Percentiles rank a stretch among this genome's conserved stretches.
Evolutionary conservation across 371 early-diverging fungal genomes (phyloP).

Genomic region (Neoconidiobolus thromboides): DNA sequence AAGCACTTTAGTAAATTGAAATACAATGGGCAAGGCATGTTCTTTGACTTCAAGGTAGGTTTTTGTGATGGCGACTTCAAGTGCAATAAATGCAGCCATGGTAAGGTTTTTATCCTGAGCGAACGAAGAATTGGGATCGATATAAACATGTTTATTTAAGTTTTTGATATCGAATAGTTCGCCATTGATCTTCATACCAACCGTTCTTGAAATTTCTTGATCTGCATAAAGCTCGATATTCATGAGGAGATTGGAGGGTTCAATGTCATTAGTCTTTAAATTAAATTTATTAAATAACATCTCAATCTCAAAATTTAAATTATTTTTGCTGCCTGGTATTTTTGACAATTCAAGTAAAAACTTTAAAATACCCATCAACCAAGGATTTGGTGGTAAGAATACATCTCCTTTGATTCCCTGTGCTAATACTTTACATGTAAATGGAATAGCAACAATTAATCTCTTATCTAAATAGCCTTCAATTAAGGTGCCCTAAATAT

Average conservation of each 20-base stretch:
- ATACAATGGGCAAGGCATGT: slow-evolving; percentile 79
- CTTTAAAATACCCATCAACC: slow-evolving; percentile 87
- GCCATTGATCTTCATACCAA: slow-evolving; percentile 6
- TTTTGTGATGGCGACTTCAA: slow-evolving; percentile 78
- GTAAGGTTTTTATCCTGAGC: slow-evolving; percentile 38
- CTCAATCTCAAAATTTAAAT: slow-evolving; percentile 93
- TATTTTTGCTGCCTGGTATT: slow-evolving; percentile 78
- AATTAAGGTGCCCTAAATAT: slow-evolving; percentile 52
- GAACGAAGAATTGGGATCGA: slow-evolving; percentile 4
- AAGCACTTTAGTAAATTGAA: slow-evolving; percentile 73
- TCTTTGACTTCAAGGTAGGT: slow-evolving; percentile 68
- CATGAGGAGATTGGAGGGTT: slow-evolving; percentile 24
- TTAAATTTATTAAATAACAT: slow-evolving; percentile 82
- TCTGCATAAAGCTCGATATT: slow-evolving; percentile 11
- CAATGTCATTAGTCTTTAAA: slow-evolving; percentile 67
- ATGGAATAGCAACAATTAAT: slow-evolving; percentile 89
- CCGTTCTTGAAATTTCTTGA: no score
- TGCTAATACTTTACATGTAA: slow-evolving; percentile 92
- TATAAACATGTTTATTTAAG: slow-evolving; percentile 1
- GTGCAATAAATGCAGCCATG: slow-evolving; percentile 64
- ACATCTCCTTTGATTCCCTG: slow-evolving; percentile 64
- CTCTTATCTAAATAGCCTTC: slow-evolving; percentile 76
- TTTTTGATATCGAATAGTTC: slow-evolving; percentile 6
- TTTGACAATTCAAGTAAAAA: slow-evolving; percentile 83
- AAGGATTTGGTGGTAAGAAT: slow-evolving; percentile 92